phyloP scores from a whole-genome alignment of 2,329 filamentous ascomycete genomes.

The Colletotrichum siamense region DNA sequence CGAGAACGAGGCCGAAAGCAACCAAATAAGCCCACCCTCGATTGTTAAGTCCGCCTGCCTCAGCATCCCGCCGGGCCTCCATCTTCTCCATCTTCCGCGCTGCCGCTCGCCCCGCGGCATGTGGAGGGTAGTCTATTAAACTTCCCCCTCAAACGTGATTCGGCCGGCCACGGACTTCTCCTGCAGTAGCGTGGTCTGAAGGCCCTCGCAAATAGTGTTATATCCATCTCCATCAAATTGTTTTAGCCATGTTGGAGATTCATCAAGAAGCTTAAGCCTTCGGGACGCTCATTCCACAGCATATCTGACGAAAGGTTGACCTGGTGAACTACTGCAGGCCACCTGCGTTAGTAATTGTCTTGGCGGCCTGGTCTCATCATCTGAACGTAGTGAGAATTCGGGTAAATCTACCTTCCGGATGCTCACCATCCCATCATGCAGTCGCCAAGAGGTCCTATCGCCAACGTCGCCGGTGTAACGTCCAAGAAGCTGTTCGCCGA shows the following conservation, averaged over 20 bases:
- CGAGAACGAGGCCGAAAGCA: background rate
- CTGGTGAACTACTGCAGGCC: background rate
- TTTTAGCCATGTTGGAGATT: background rate
- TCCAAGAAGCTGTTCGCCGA: background rate
- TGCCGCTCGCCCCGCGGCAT: background rate
- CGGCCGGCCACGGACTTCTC: background rate
- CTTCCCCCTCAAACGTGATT: background rate
- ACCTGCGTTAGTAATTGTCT: background rate
- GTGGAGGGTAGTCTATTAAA: background rate
- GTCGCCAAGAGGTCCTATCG: background rate
- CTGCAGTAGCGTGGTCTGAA: background rate
- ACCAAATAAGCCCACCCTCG: background rate
- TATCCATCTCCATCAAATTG: background rate
- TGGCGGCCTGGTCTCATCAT: background rate
- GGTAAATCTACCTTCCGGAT: background rate
- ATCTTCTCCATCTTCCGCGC: background rate
- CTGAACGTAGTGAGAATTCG: background rate
- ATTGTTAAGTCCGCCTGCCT: background rate
- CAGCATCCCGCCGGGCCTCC: background rate
- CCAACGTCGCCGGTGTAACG: background rate
- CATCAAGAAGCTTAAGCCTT: background rate
- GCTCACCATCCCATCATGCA: background rate
- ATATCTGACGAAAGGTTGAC: background rate
- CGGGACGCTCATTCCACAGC: constrained; percentile 7
- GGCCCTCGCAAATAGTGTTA: background rate